Conservation (phyloP, 805 yeast genomes). For the Wickerhamiella vanderwaltii region DNA sequence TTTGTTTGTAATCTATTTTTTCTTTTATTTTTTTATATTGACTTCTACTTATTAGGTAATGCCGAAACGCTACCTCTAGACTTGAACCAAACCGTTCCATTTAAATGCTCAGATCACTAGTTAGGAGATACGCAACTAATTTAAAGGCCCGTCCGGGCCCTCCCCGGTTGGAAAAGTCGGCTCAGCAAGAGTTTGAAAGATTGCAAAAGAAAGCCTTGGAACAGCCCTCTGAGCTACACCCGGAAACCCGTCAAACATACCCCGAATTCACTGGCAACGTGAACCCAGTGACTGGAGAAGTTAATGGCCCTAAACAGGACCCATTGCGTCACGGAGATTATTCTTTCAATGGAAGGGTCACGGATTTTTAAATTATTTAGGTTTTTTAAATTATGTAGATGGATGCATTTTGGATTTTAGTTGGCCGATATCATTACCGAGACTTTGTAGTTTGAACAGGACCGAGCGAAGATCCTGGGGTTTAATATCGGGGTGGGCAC, state of each 20-base stretch:
- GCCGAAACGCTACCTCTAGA: no score
- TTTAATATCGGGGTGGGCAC: no score
- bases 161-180: slow-evolving; percentile 62
- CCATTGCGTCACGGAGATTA: slow-evolving; percentile 87
- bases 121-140: slow-evolving; percentile 10
- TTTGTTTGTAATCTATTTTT: no score
- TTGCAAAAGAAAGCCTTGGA: slow-evolving; percentile 63
- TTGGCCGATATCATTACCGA: background rate
- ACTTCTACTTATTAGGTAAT: no score
- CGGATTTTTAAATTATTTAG: slow-evolving; percentile 76
- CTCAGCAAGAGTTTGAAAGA: slow-evolving; percentile 84
- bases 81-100: background rate
- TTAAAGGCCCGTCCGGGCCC: slow-evolving; percentile 37
- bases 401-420: slow-evolving; percentile 1
- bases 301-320: slow-evolving; percentile 96
- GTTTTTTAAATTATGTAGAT: background rate
- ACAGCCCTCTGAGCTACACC: slow-evolving; percentile 51
- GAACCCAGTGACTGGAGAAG: slow-evolving; percentile 88
- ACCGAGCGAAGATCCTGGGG: background rate
- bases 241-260: slow-evolving; percentile 60
- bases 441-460: background rate
- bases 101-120: background rate
- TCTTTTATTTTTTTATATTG: no score
- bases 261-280: slow-evolving; percentile 94
- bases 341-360: slow-evolving; percentile 91